Base-by-base conservation (phyloP, 2,329 filamentous ascomycete species). In the Myriosclerotinia curreyana region DNA sequence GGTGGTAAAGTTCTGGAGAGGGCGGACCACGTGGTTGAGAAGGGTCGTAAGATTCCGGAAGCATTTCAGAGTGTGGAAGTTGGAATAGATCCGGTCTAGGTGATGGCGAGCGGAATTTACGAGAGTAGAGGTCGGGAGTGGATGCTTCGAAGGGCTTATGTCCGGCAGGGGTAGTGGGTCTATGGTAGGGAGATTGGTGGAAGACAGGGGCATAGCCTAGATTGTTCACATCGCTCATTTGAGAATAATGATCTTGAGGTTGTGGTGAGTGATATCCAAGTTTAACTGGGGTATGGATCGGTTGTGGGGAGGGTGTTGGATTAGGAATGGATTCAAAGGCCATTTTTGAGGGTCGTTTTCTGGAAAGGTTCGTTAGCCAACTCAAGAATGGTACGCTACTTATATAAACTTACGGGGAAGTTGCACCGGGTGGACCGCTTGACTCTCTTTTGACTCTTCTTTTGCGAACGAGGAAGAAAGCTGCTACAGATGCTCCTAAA, bases 121-220 rank as follows among this genome's bases (percentile, higher is more conserved):
- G n/a, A 14, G 52, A 2, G 28, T 34, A 44, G n/a, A 46, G 51
- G 34, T 63, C 60, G 12, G 52, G 52, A 6, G 60, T 63, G 22
- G 52, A 51, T 63, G 52, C 52, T 49, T 63, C 60, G 14, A 58
- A 31, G 20, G 44, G 31, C 15, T 36, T 28, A 48, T 58, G 42
- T 36, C 55, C 60, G 40, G 28, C 17, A 28, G 52, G 60, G 4
- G 60, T 58, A 5, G 22, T 58, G 11, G 60, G 42, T 5, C 52
- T 42, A 40, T 58, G 40, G 34, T 58, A 36, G 34, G 60, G 31
- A 36, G 44, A 63, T 49, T 63, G 51, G 6, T 63, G 51, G 6
- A 53, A 63, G 22, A 42, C 48, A 15, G 60, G 40, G 34, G 60
- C 60, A 36, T 58, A 63, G 8, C 51, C 52, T 56, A 53, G 17